Evolutionary conservation across 176 grass and related monocot genomes (phyloP), one percentile per base, ranked within the genome.

Genomic region (Aegilops umbellulata): DNA sequence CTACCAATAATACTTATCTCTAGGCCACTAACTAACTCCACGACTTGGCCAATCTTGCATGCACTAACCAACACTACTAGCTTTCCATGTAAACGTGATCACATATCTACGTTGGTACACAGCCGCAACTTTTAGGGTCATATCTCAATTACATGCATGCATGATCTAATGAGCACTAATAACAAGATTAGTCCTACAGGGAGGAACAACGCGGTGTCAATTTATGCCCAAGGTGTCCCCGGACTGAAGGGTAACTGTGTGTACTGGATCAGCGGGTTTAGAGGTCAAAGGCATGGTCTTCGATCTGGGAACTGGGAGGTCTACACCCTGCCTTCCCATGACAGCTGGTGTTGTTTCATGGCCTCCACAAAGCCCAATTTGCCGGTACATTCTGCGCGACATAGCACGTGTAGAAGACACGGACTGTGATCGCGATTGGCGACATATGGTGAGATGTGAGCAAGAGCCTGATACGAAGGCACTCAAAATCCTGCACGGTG

Each of bases 261-360:
- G 4, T 91, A 91, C 29, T 87, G 81, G 85, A 91, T 91, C 4
- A 85, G 81, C 23, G 89, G 89, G 8, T 76, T 80, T 22, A 80
- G 89, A 2, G 83, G 80, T 83, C 89, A 87, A 47, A 12, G 89
- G 85, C 25, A 90, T 91, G 89, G 89, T 91, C 4, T 91, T 91
- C 13, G 89, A 91, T 80, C 87, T 91, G 89, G 68, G 74, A 39
- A 84, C 85, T 0, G 76, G 76, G 81, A 87, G 81, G 47, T 91
- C 89, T 16, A 30, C 68, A 2, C 81, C 76, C 1, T 91, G 89
- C 85, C 81, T 62, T 80, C 69, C 85, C 27, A 41, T 41, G 39
- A 41, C 39, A 41, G 39, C 39, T 3, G 39, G 39, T 41, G 10
- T 44, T 12, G 41, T 44, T 44, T 12, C 41, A 12, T 25, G 89